Evolutionary conservation across 1,284 basidiomycete genomes (phyloP).

Genomic region (Exsudoporus floridanus): DNA sequence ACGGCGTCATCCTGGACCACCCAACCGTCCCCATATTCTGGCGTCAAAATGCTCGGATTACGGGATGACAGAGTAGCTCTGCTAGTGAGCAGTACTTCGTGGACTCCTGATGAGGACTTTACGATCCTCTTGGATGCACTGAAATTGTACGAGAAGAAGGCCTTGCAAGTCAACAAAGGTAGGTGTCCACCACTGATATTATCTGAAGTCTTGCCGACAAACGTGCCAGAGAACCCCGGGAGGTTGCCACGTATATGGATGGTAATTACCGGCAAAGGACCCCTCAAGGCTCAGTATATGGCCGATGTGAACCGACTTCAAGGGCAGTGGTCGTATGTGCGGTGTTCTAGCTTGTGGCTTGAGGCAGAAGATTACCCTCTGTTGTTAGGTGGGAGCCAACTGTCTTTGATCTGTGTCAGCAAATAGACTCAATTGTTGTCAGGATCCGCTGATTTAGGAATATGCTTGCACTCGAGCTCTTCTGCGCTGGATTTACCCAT

Average conservation of each 20-base stretch:
- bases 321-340: constrained; percentile 76
- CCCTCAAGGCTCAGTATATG: constrained; percentile 76
- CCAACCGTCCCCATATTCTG: constrained; percentile 34
- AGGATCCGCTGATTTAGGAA: constrained; percentile 91
- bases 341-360: constrained; percentile 84
- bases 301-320: constrained; percentile 55
- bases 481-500: constrained; percentile 94
- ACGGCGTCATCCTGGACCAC: constrained; percentile 6
- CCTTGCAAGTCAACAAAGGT: constrained; percentile 37
- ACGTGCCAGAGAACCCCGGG: constrained; percentile 23
- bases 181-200: background rate
- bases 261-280: constrained; percentile 92
- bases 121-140: constrained; percentile 77
- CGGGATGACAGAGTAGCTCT: constrained; percentile 80
- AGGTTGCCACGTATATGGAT: constrained; percentile 75
- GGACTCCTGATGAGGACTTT: constrained; percentile 99
- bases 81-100: constrained; percentile 90
- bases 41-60: constrained; percentile 44
- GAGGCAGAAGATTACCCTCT: constrained; percentile 86
- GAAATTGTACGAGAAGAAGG: constrained; percentile 64
- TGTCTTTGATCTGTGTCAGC: constrained; percentile 11
- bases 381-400: constrained; percentile 58
- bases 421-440: constrained; percentile 3
- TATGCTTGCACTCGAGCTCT: constrained; percentile 89
- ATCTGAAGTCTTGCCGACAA: background rate